Evolutionary conservation across 2,329 filamentous ascomycete species (phyloP).

Genomic region (Phaeosphaeria sp.): DNA sequence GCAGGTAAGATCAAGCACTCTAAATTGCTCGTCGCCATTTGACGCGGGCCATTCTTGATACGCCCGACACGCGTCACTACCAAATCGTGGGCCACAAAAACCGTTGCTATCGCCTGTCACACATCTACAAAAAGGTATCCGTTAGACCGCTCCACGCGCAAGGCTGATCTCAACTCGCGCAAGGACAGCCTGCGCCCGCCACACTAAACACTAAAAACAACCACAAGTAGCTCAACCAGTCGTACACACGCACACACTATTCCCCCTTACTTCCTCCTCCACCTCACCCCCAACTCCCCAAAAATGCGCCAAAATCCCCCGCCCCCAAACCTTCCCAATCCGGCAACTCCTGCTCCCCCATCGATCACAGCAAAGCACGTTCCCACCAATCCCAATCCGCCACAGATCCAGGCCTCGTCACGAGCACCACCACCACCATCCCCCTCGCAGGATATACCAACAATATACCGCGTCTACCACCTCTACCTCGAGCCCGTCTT

Average conservation of each 20-base stretch:
- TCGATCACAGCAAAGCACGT: conserved; percentile 7
- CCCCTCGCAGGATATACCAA: conserved; percentile 45
- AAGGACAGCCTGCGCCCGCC: neutral
- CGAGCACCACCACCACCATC: neutral
- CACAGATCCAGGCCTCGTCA: neutral
- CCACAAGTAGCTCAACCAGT: too few relatives aligned
- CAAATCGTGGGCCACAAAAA: too few relatives aligned
- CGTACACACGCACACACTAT: neutral
- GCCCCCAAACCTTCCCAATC: conserved; percentile 3
- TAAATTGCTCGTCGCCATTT: too few relatives aligned
- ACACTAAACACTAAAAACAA: neutral
- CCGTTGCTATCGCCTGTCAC: too few relatives aligned
- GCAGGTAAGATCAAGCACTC: too few relatives aligned
- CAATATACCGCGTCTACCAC: conserved; percentile 75
- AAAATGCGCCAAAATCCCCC: neutral
- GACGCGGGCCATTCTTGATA: too few relatives aligned
- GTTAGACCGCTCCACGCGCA: too few relatives aligned
- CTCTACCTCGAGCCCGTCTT: conserved; percentile 70
- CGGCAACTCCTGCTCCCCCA: neutral
- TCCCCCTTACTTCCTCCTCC: neutral
- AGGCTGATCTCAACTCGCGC: too few relatives aligned
- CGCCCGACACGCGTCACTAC: neutral
- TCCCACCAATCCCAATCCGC: conserved; percentile 7
- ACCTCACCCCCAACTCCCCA: neutral
- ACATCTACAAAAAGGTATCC: too few relatives aligned